Evolutionary conservation across 257 asterid genomes (phyloP).

Genomic region (Fraxinus americana): DNA sequence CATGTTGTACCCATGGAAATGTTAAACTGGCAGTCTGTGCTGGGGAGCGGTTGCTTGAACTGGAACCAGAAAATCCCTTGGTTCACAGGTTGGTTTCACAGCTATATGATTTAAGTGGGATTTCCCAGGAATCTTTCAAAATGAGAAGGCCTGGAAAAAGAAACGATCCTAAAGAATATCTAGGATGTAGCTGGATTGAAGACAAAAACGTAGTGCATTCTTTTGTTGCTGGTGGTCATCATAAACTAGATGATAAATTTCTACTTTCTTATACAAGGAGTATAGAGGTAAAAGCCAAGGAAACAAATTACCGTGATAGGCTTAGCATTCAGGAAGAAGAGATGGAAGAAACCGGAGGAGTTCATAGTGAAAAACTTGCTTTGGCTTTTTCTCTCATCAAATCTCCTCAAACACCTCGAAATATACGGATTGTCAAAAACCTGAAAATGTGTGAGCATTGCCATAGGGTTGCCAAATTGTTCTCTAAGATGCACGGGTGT

Average conservation of each 20-base stretch:
- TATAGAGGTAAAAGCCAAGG: conserved; percentile 36
- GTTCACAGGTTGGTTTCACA: conserved; percentile 41
- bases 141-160: conserved; percentile 38
- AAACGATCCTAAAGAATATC: conserved; percentile 36
- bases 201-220: conserved; percentile 47
- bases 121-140: conserved; percentile 39
- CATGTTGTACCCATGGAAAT: conserved; percentile 61
- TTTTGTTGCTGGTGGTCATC: conserved; percentile 47
- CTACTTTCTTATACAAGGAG: conserved; percentile 50
- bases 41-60: conserved; percentile 61
- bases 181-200: conserved; percentile 63
- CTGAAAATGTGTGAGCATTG: conserved; percentile 68
- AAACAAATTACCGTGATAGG: conserved; percentile 28
- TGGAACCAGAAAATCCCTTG: conserved; percentile 60
- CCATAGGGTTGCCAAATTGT: conserved; percentile 62
- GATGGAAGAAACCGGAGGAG: conserved; percentile 42
- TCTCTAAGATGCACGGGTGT: conserved; percentile 43
- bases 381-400: conserved; percentile 58
- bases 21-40: conserved; percentile 64
- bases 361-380: conserved; percentile 77
- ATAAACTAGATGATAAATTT: conserved; percentile 30
- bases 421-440: conserved; percentile 66
- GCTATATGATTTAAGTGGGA: conserved; percentile 49
- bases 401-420: conserved; percentile 31
- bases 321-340: conserved; percentile 63